phyloP scores from a whole-genome alignment of 2,329 filamentous ascomycete species.

The Calonectria hawksworthii region DNA sequence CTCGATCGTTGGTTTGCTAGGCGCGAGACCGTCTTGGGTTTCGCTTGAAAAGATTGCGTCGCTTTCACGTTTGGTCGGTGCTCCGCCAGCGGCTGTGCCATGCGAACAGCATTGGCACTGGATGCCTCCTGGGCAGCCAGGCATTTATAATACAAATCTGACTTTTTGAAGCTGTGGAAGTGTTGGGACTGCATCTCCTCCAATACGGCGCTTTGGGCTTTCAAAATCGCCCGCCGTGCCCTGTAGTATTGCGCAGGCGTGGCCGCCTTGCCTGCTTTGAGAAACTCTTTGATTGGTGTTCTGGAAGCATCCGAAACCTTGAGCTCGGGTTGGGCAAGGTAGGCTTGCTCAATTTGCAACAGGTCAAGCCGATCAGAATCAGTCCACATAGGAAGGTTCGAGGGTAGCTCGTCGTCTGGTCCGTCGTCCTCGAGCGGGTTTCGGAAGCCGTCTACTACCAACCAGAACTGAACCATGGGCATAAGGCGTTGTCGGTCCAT shows the following conservation, averaged over 20 bases:
- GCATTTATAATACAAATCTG: constrained; percentile 96
- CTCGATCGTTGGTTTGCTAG: constrained; percentile 54
- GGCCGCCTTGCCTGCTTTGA: constrained; percentile 82
- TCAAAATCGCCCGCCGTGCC: constrained; percentile 85
- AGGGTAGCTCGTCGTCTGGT: constrained; percentile 71
- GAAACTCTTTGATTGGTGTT: constrained; percentile 80
- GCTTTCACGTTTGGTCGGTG: constrained; percentile 45
- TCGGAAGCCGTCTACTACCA: constrained; percentile 96
- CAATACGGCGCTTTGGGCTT: constrained; percentile 84
- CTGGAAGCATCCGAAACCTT: constrained; percentile 80
- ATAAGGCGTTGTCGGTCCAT: constrained; percentile 94
- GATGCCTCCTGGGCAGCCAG: constrained; percentile 86
- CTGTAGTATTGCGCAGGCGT: constrained; percentile 85
- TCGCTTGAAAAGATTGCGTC: constrained; percentile 57
- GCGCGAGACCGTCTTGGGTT: constrained; percentile 60
- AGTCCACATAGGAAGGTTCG: constrained; percentile 78
- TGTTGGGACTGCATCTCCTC: constrained; percentile 87
- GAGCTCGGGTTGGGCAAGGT: constrained; percentile 85
- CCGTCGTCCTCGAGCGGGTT: constrained; percentile 91
- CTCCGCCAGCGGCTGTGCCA: constrained; percentile 38
- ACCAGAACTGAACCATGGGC: constrained; percentile 96
- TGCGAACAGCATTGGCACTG: constrained; percentile 46
- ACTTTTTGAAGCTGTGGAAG: constrained; percentile 89
- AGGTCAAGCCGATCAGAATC: constrained; percentile 89
- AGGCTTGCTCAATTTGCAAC: constrained; percentile 91